Base-by-base conservation (phyloP, 768 basidiomycete genomes). In the Porpolomopsis calyptriformis region DNA sequence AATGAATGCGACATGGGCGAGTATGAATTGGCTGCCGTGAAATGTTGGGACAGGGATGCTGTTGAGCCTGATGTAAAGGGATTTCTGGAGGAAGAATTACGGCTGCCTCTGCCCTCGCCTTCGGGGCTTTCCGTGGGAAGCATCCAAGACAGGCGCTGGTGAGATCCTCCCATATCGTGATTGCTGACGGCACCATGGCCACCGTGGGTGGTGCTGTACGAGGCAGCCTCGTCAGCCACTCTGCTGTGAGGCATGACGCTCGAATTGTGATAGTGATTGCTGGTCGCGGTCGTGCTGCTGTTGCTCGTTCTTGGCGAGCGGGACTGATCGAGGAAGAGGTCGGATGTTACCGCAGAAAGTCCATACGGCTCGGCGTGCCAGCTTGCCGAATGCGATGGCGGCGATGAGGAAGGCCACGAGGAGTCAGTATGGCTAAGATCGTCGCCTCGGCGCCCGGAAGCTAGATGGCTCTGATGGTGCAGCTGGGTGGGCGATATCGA, bases 291-390 rank as follows among this genome's bases (percentile, higher is more conserved):
- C n/a, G n/a, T n/a, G n/a, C n/a, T n/a, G n/a, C n/a, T n/a, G n/a
- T n/a, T n/a, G n/a, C n/a, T n/a, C 7, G 7, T 31, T 31, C 29
- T 55, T 31, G 72, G 61, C 19, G 61, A 50, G 33, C 70, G 63
- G 26, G 64, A 46, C 16, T 70, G 68, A 35, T 71, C 72, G 20
- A 57, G 37, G 39, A 56, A 59, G 36, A 60, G 41, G n/a, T 44
- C 49, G 16, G 52, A 46, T 26, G 43, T 44, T 38, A 31, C 33
- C 16, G 52, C 45, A 12, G 53, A 42, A 20, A 64, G 48, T 18
- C 59, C 61, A 36, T 68, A 66, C 9, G 59, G 51, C 16, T 62
- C 58, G 34, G 61, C 61, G 43, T 67, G 65, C 70, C 69, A 73
- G 12, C 68, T 69, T 39, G 52, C 54, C 6, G 66, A 54, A 38